Conservation (phyloP, 805 yeast species). For the Saccharomycopsis synnaedendra region DNA sequence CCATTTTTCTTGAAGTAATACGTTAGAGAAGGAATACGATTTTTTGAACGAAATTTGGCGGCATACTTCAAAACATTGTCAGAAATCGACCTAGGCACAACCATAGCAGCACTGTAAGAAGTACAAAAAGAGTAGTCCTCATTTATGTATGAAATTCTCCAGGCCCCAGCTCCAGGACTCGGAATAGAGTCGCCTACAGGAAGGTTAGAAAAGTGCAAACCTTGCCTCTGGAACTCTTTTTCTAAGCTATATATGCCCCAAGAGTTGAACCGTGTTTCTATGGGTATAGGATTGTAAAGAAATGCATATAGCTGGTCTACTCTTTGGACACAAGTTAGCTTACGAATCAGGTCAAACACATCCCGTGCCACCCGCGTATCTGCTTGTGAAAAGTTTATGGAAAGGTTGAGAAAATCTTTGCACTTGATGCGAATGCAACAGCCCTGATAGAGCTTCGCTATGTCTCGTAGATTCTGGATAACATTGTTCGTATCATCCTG, state of each 20-base stretch:
- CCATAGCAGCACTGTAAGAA: conserved; percentile 59
- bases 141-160: conserved; percentile 69
- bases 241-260: conserved; percentile 62
- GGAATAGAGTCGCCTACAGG: background rate
- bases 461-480: conserved; percentile 13
- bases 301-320: conserved; percentile 67
- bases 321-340: conserved; percentile 44
- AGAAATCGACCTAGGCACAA: conserved; percentile 69
- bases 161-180: conserved; percentile 24
- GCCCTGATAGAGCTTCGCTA: conserved; percentile 20
- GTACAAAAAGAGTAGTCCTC: conserved; percentile 52
- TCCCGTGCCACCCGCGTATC: conserved; percentile 46
- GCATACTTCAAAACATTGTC: conserved; percentile 80
- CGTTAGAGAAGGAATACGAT: conserved; percentile 70
- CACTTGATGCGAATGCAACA: conserved; percentile 63
- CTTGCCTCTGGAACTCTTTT: conserved; percentile 68
- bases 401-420: conserved; percentile 73
- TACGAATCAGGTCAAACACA: conserved; percentile 62
- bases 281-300: conserved; percentile 61
- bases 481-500: conserved; percentile 2
- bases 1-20: conserved; percentile 62
- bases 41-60: conserved; percentile 74
- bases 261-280: conserved; percentile 53
- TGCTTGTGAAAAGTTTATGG: conserved; percentile 53
- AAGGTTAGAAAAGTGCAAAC: conserved; percentile 27